Evolutionary conservation across 768 basidiomycete species (phyloP).

Genomic region (Artomyces pyxidatus): DNA sequence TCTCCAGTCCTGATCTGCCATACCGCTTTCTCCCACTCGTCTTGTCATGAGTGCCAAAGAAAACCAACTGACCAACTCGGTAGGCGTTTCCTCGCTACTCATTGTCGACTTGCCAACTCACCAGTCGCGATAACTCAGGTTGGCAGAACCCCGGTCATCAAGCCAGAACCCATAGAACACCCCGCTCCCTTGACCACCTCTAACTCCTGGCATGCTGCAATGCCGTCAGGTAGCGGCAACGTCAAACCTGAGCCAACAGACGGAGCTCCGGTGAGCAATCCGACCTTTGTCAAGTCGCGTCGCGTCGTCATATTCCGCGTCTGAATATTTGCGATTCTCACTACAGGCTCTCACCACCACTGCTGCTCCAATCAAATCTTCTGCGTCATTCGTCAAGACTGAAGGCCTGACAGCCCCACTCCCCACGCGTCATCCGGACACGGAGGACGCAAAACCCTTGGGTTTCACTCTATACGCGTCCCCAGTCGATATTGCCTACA

Average conservation of each 20-base stretch:
- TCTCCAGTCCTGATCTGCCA: background rate
- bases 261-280: conserved; percentile 19
- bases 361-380: too few species aligned
- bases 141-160: conserved; percentile 17
- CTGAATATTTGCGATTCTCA: too few species aligned
- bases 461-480: conserved; percentile 30
- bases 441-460: conserved; percentile 2
- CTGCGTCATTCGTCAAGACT: too few species aligned
- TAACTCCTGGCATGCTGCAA: background rate
- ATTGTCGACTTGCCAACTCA: too few species aligned
- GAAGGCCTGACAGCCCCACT: background rate
- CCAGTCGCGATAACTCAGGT: background rate
- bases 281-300: background rate
- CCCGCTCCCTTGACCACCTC: conserved; percentile 6
- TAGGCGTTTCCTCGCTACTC: too few species aligned
- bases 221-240: background rate
- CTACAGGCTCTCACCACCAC: too few species aligned
- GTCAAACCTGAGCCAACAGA: conserved; percentile 29
- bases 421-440: background rate
- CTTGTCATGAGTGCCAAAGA: conserved; percentile 18
- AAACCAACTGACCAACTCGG: conserved; percentile 6
- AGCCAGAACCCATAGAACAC: conserved; percentile 26
- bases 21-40: background rate
- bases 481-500: conserved; percentile 38
- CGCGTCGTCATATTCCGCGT: background rate